phyloP scores from a whole-genome alignment of 108 stramenopile genomes.

The Cylindrotheca fusiformis region DNA sequence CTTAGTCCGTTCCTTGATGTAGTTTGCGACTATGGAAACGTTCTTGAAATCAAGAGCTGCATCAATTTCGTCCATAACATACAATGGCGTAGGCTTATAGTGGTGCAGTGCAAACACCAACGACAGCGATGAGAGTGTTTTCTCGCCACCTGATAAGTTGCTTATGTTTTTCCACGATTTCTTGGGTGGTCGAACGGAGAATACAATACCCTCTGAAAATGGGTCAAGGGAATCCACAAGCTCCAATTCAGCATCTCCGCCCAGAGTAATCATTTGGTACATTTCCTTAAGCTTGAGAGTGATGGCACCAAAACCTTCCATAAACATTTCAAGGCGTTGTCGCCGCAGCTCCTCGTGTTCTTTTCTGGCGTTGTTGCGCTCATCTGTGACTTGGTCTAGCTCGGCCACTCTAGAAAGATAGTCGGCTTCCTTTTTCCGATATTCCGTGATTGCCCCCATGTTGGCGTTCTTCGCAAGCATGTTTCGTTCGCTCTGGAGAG shows the following conservation, averaged over 20 bases:
- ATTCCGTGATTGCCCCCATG: conserved; percentile 92
- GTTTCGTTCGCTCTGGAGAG: conserved; percentile 77
- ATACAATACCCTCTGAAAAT: conserved; percentile 97
- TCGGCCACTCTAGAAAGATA: conserved; percentile 87
- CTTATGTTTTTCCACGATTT: conserved; percentile 99
- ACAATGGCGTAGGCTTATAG: conserved; percentile 99
- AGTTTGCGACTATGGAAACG: conserved; percentile 98
- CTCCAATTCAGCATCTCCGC: conserved; percentile 99
- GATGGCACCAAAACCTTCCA: conserved; percentile 96
- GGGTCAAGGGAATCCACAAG: conserved; percentile 99
- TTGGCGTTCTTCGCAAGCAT: conserved; percentile 87
- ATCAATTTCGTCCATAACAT: conserved; percentile 99
- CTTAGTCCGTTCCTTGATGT: conserved; percentile 99
- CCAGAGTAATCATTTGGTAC: conserved; percentile 99
- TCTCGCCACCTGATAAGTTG: conserved; percentile 98
- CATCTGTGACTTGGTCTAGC: conserved; percentile 88
- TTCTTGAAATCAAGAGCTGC: conserved; percentile 99
- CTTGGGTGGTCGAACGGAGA: conserved; percentile 97
- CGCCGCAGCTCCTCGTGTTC: conserved; percentile 91
- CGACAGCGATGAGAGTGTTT: conserved; percentile 96
- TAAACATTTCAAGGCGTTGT: conserved; percentile 95
- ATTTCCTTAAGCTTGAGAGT: conserved; percentile 98
- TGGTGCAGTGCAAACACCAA: conserved; percentile 99
- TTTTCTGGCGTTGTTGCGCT: conserved; percentile 80
- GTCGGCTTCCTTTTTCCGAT: conserved; percentile 89